Percentiles rank a stretch among this genome's conserved stretches.
These are phyloP conservation scores for Artemisia argyi DNA, from an alignment of 129 eudicot genomes.

Conservation along the genomic window DNA sequence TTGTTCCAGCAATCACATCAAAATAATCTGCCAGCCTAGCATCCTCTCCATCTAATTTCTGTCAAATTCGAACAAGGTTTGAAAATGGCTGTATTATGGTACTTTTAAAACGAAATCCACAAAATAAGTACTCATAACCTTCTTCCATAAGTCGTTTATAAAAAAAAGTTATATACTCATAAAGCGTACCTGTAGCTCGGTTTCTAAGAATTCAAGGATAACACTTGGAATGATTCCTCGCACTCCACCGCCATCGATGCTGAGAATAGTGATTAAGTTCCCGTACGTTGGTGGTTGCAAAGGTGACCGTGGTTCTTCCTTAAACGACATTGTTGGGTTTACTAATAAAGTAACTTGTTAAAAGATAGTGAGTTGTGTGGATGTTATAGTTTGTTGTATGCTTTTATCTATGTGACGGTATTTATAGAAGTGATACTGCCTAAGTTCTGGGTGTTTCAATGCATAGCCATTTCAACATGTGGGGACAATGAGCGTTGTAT, in stretches of 20 bases:
- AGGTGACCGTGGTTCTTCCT: conserved; percentile 28
- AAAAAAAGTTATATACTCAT: not conserved
- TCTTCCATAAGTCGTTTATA: no score
- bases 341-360: not conserved
- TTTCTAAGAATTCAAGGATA: conserved; percentile 39
- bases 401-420: not conserved
- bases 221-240: conserved; percentile 53
- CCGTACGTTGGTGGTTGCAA: conserved; percentile 35
- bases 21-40: conserved; percentile 59
- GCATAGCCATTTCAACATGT: not conserved
- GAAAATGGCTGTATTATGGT: not conserved
- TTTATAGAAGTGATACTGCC: not conserved
- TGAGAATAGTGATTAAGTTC: conserved; percentile 44
- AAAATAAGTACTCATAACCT: not conserved
- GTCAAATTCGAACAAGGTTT: not conserved
- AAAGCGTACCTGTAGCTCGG: conserved; percentile 31
- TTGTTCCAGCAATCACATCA: conserved; percentile 56
- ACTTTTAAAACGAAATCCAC: not conserved
- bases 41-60: conserved; percentile 51
- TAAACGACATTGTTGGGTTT: conserved; percentile 16
- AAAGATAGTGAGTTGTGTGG: not conserved
- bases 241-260: conserved; percentile 60
- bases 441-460: not conserved
- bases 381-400: not conserved
- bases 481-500: no score